These are phyloP conservation scores for Nicotiana obtusifolia DNA, from an alignment of 257 asterid species.

Conservation along the genomic window DNA sequence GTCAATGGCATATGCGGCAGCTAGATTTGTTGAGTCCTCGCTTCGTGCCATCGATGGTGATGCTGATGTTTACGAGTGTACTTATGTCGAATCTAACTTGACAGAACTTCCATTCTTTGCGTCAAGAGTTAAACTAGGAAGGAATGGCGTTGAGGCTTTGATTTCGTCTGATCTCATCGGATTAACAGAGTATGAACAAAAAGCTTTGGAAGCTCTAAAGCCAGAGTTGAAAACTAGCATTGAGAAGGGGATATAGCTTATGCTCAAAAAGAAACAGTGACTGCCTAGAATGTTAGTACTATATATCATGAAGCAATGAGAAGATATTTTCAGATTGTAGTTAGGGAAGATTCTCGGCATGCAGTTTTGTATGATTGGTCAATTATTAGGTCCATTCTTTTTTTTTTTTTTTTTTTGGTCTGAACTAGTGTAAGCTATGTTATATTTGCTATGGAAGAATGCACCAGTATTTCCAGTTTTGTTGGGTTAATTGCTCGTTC, in stretches of 20 bases:
- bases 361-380: neutral
- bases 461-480: constrained; percentile 5
- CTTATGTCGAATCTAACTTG: constrained; percentile 13
- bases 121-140: constrained; percentile 19
- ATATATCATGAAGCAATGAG: neutral
- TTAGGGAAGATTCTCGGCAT: neutral
- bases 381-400: neutral
- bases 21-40: constrained; percentile 20
- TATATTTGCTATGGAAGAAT: neutral
- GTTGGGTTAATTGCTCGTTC: neutral
- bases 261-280: constrained; percentile 12
- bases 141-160: constrained; percentile 17
- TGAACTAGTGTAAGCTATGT: neutral
- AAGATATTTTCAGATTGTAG: neutral
- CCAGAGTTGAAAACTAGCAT: constrained; percentile 18
- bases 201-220: constrained; percentile 17
- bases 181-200: constrained; percentile 14
- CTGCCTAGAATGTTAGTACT: neutral
- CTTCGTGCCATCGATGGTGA: constrained; percentile 22
- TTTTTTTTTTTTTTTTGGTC: neutral
- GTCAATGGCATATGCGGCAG: constrained; percentile 22
- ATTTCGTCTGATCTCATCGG: constrained; percentile 14
- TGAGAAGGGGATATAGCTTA: constrained; percentile 16
- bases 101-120: constrained; percentile 26
- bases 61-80: constrained; percentile 20